Evolutionary conservation across 2,329 filamentous ascomycete genomes (phyloP).

Genomic region (Paecilomyces sp.): DNA sequence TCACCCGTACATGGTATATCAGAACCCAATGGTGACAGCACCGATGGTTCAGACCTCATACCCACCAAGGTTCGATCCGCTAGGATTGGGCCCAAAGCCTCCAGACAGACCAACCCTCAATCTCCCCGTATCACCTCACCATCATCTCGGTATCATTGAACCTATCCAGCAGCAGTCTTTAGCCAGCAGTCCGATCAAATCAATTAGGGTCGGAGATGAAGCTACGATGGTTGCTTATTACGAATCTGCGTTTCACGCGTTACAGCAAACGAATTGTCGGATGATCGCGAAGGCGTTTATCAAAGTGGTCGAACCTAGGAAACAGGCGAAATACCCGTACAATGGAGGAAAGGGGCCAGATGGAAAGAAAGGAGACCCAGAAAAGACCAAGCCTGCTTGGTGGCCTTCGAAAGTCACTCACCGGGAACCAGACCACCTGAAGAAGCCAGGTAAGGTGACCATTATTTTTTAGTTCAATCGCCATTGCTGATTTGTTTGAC

Average conservation of each 20-base stretch:
- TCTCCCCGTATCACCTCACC: neutral
- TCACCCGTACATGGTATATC: neutral
- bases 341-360: slow-evolving; percentile 25
- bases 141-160: neutral
- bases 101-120: neutral
- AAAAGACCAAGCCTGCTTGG: slow-evolving; percentile 27
- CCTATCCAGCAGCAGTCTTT: neutral
- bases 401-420: slow-evolving; percentile 26
- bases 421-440: slow-evolving; percentile 26
- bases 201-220: neutral
- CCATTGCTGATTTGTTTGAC: slow-evolving; percentile 1
- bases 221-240: slow-evolving; percentile 15
- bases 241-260: slow-evolving; percentile 23
- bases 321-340: slow-evolving; percentile 29
- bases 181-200: neutral
- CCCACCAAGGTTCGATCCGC: neutral
- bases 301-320: slow-evolving; percentile 29
- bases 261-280: slow-evolving; percentile 30
- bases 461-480: neutral
- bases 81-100: neutral
- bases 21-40: neutral
- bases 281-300: slow-evolving; percentile 28
- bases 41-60: neutral
- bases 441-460: slow-evolving; percentile 18
- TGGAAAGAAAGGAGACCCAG: slow-evolving; percentile 24